phyloP scores from a whole-genome alignment of 2,329 filamentous ascomycete genomes.

The Ascochyta koolunga region DNA sequence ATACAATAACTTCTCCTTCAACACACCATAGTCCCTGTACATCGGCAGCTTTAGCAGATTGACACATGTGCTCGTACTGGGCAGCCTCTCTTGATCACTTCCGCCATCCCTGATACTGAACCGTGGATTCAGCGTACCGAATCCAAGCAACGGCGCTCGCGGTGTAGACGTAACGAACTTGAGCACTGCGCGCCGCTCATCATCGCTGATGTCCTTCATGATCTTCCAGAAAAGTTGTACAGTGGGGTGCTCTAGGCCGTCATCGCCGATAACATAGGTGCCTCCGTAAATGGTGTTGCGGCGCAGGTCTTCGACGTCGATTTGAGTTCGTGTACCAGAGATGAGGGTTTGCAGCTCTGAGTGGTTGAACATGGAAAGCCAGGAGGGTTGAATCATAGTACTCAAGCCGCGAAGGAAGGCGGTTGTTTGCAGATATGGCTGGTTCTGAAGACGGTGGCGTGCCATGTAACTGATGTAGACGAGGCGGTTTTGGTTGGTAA shows the following conservation, averaged over 20 bases:
- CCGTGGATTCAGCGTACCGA: slow-evolving; percentile 79
- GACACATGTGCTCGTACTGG: slow-evolving; percentile 94
- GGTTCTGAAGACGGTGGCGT: slow-evolving; percentile 80
- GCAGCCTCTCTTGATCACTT: slow-evolving; percentile 75
- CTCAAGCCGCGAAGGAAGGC: slow-evolving; percentile 88
- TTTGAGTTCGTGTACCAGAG: slow-evolving; percentile 82
- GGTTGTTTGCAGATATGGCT: slow-evolving; percentile 79
- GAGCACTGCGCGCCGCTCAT: slow-evolving; percentile 81
- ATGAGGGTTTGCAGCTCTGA: slow-evolving; percentile 91
- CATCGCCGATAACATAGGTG: slow-evolving; percentile 87
- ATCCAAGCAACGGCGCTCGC: slow-evolving; percentile 85
- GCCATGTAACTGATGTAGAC: slow-evolving; percentile 95
- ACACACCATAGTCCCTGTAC: slow-evolving; percentile 68
- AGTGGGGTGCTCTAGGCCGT: slow-evolving; percentile 82
- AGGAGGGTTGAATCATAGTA: slow-evolving; percentile 86
- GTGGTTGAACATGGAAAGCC: slow-evolving; percentile 99
- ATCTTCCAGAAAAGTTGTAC: slow-evolving; percentile 91
- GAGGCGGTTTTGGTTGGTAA: slow-evolving; percentile 90
- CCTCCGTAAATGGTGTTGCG: slow-evolving; percentile 86
- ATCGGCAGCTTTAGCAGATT: slow-evolving; percentile 91
- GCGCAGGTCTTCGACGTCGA: slow-evolving; percentile 85
- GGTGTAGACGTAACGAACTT: slow-evolving; percentile 97
- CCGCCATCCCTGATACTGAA: slow-evolving; percentile 92
- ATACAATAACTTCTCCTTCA: slow-evolving; percentile 85
- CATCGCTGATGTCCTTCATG: slow-evolving; percentile 75